A percentile compares a stretch with the other conserved stretches of the same genome.
phyloP scores from a whole-genome alignment of 495 filamentous ascomycete species.

The Hypomontagnella submonticulosa region DNA sequence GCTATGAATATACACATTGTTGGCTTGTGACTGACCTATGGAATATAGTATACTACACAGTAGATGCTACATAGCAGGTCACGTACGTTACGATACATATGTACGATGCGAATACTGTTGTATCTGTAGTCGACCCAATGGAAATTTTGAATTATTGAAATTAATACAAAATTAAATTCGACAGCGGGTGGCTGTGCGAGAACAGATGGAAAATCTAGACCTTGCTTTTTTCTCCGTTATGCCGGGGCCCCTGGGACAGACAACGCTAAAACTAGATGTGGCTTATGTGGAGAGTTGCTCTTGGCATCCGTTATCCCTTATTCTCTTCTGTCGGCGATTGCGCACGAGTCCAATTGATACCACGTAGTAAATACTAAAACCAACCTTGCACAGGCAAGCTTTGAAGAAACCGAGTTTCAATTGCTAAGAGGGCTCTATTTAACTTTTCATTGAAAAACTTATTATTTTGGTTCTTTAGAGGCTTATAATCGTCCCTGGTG shows the following conservation, averaged over 20 bases:
- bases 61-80: no score
- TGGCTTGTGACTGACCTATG: no score
- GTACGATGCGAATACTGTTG: no score
- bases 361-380: constrained; percentile 19
- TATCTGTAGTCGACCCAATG: no score
- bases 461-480: constrained; percentile 12
- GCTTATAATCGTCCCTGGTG: neutral
- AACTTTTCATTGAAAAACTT: constrained; percentile 23
- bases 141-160: no score
- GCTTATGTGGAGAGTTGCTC: constrained; percentile 21
- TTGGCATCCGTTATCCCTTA: constrained; percentile 41
- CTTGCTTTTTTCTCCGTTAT: constrained; percentile 5
- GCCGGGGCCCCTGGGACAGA: constrained; percentile 3
- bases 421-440: neutral
- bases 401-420: neutral
- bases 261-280: constrained; percentile 10
- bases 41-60: no score
- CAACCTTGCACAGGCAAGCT: neutral
- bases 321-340: constrained; percentile 11
- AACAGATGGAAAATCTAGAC: constrained; percentile 5
- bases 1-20: no score
- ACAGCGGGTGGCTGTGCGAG: neutral
- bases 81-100: no score
- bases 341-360: constrained; percentile 26
- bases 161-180: no score